Base-by-base conservation (phyloP, 164 flowering plant species). In the Aristolochia contorta region DNA sequence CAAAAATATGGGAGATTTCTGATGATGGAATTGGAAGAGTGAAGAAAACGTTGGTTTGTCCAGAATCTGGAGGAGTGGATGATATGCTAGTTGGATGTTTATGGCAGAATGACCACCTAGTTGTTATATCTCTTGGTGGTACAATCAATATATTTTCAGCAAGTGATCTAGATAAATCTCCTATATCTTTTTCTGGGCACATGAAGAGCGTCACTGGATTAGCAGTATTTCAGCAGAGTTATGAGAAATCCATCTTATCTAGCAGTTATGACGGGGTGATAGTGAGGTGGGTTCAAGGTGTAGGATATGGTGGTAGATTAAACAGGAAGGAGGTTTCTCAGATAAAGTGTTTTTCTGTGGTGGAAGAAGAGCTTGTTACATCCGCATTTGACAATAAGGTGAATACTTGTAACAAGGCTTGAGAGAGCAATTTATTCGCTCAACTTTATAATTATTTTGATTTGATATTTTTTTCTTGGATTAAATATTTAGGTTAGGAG, bases 71-170 rank as follows among this genome's bases (percentile, higher is more conserved):
- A 63, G 97, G 98, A 65, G 80, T 93, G 49, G 96, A 91, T 21
- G 97, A 90, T 65, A 93, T 93, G 99, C 77, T 86, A 21, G 99
- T 94, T 71, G 99, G 99, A 46, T 84, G 97, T 64, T 85, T 94
- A 58, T 94, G 99, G 99, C 88, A 74, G 69, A 94, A 89, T 72
- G 84, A 91, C 66, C 74, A 82, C 72, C 74, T 91, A 61, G 88
- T 91, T 56, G 82, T 89, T 65, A 84, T 93, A 71, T 93, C 99
- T 66, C 97, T 94, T 62, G 96, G 95, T 67, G 99, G 97, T 46
- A 80, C 80, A 49, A 79, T 94, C 41, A 78, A 60, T 73, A 32
- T 94, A 65, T 94, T 73, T 69, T 86, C 91, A 50, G 93, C 95
- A 25, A 79, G 69, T 77, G 91, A 94, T 77, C 89, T 79, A 56